phyloP scores from a whole-genome alignment of 2,329 filamentous ascomycete genomes.

The Colletotrichum melonis region DNA sequence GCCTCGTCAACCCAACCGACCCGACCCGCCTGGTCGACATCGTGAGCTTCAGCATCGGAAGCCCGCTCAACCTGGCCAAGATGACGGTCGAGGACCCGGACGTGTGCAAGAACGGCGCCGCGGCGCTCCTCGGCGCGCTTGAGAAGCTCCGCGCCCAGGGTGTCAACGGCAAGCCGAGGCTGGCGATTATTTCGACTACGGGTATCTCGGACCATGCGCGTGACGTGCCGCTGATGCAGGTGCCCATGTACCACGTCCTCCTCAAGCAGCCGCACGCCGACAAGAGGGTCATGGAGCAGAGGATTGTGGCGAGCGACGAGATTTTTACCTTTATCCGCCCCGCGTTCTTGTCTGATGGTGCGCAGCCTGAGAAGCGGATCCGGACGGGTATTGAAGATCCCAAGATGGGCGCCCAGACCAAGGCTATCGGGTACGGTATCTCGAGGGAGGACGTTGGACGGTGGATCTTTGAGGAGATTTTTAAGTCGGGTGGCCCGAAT shows the following conservation, averaged over 20 bases:
- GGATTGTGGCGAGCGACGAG: conserved; percentile 43
- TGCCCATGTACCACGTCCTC: conserved; percentile 56
- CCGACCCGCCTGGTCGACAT: conserved; percentile 47
- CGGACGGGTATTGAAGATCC: conserved; percentile 54
- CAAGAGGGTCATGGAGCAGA: conserved; percentile 59
- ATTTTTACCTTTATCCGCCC: conserved; percentile 52
- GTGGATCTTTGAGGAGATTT: conserved; percentile 57
- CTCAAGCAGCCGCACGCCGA: conserved; percentile 57
- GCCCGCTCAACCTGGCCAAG: conserved; percentile 39
- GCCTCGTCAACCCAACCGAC: conserved; percentile 44
- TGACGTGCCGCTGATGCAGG: conserved; percentile 55
- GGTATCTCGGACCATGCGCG: conserved; percentile 50
- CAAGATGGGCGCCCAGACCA: conserved; percentile 43
- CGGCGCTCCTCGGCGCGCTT: conserved; percentile 48
- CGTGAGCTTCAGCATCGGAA: conserved; percentile 54
- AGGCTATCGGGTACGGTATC: conserved; percentile 59
- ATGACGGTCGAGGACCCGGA: conserved; percentile 49
- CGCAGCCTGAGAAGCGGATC: conserved; percentile 41
- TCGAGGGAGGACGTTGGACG: conserved; percentile 58
- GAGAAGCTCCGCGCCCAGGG: conserved; percentile 37
- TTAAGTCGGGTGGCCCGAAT: conserved; percentile 39
- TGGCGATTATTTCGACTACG: conserved; percentile 52
- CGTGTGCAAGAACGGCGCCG: conserved; percentile 53
- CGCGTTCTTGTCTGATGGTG: conserved; percentile 48
- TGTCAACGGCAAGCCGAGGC: conserved; percentile 43